Base-by-base conservation (phyloP, 2,329 filamentous ascomycete genomes). In the Sarocladium kiliense region DNA sequence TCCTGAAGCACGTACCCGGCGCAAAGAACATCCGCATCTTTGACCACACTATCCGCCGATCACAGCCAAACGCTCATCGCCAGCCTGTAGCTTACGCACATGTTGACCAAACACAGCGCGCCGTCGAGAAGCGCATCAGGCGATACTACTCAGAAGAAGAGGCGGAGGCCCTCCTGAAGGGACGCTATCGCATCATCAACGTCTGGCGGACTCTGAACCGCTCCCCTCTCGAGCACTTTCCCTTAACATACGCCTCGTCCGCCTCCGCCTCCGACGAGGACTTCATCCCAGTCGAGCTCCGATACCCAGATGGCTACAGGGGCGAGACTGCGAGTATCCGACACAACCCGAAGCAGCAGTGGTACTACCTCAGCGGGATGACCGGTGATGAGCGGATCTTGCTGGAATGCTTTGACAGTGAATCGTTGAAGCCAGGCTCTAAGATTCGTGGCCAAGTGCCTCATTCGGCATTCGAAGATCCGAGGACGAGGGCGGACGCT, bases 21-120 rank as follows among this genome's bases (percentile, higher is more conserved):
- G 79, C 82, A 25, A 77, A 81, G 56, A 77, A 79, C 3, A 76
- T 96, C 27, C 75, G 89, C 61, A 74, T 96, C 66, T 96, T 96
- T 72, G 91, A 96, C 75, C 89, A 96, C 74, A 96, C 91, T 7
- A 83, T 96, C 68, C 87, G 91, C n/a, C 82, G 88, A 41, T 76
- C 82, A 11, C 66, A 71, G 2, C 79, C 84, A 0, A 70, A 74
- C 54, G 80, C 87, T 0, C 68, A 70, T n/a, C 82, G 91, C 49
- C 76, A 74, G 1, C 90, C 91, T 2, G 90, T 95, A 0, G 81
- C 77, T 12, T 71, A 81, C 39, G 88, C 88, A 0, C 91, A 96
- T 70, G 88, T 96, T 59, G 91, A 96, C 68, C 91, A 96, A 71
- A 94, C 90, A 0, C 71, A 80, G 6, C 69, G 69, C 16, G 86